These are phyloP conservation scores for Cicer arietinum DNA, from an alignment of 306 rosid species.

Conservation along the genomic window DNA sequence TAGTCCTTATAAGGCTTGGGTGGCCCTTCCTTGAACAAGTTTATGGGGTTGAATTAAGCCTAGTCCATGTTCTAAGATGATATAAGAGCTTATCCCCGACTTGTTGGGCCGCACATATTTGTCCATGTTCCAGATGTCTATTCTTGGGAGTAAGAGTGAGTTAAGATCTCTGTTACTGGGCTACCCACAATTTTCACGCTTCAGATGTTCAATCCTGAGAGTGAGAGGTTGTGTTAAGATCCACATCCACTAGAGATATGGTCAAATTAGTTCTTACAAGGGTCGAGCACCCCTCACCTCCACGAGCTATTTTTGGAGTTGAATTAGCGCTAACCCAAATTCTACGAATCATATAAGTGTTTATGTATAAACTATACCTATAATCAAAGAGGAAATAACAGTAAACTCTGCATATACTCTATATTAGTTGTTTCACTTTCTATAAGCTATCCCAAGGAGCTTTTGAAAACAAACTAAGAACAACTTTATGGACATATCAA, in stretches of 20 bases:
- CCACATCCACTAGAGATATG: background rate
- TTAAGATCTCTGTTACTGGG: background rate
- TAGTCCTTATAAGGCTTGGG: conserved; percentile 4
- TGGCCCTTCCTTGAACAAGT: background rate
- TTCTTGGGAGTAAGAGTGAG: background rate
- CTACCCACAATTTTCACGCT: background rate
- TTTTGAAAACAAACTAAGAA: background rate
- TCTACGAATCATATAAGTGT: background rate
- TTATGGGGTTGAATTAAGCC: background rate
- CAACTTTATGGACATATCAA: background rate
- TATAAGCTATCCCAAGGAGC: background rate
- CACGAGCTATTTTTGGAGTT: background rate
- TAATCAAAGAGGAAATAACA: no score
- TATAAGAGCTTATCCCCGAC: background rate
- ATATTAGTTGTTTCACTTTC: no score
- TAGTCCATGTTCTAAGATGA: background rate
- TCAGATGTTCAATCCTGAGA: background rate
- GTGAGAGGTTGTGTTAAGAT: background rate
- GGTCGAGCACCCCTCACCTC: background rate
- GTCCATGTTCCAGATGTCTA: background rate
- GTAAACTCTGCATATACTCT: no score
- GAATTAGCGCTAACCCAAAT: background rate
- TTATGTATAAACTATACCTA: background rate
- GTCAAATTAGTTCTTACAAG: background rate
- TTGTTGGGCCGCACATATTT: background rate